Percentiles rank a stretch among this genome's conserved stretches.
phyloP scores from a whole-genome alignment of 495 filamentous ascomycete genomes.

The Copromyces sp. region DNA sequence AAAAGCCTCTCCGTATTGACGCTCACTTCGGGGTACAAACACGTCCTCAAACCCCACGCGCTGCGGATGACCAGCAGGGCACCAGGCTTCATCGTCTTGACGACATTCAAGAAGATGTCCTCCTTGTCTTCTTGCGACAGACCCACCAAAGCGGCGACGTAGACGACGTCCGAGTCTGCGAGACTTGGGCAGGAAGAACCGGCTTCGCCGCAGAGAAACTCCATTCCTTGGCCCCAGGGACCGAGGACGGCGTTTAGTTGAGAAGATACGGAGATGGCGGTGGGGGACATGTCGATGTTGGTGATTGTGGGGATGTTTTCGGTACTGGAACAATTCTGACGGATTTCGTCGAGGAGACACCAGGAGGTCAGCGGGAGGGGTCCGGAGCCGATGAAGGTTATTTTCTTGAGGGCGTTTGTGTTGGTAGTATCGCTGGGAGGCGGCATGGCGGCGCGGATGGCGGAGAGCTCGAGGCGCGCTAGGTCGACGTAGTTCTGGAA shows the following conservation, averaged over 20 bases:
- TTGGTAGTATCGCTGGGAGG: neutral
- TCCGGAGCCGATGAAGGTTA: conserved; percentile 24
- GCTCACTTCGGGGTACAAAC: conserved; percentile 22
- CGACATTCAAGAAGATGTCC: conserved; percentile 14
- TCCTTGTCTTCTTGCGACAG: conserved; percentile 19
- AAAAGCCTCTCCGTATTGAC: conserved; percentile 11
- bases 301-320: conserved; percentile 4
- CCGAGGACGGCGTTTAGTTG: conserved; percentile 11
- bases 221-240: conserved; percentile 13
- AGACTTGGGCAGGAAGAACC: conserved; percentile 3
- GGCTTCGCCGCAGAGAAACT: conserved; percentile 19
- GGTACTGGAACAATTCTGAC: neutral
- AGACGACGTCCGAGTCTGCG: conserved; percentile 20
- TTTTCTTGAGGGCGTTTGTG: conserved; percentile 3
- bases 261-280: conserved; percentile 13
- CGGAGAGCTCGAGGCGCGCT: conserved; percentile 19
- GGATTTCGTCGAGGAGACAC: conserved; percentile 13
- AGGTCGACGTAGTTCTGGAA: conserved; percentile 23
- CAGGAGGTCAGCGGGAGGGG: conserved; percentile 21
- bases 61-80: conserved; percentile 19
- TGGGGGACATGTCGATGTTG: conserved; percentile 15
- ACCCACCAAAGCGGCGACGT: conserved; percentile 22
- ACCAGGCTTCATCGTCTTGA: conserved; percentile 12
- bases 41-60: conserved; percentile 16
- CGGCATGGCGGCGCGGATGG: conserved; percentile 14